Conservation (phyloP, 164 flowering plant genomes). For the Liriodendron chinense region DNA sequence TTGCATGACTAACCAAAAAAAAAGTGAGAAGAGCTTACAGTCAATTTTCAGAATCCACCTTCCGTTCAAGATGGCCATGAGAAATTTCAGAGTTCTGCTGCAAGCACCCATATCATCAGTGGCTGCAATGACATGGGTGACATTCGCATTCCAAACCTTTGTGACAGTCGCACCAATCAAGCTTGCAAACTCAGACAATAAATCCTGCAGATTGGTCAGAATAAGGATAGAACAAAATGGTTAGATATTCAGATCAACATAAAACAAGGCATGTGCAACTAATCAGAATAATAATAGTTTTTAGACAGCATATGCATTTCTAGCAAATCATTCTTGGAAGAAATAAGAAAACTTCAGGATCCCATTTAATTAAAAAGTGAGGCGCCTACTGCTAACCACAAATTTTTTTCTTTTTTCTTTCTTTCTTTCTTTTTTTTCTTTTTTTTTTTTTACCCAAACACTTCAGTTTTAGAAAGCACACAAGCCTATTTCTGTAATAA, state of each 20-base stretch:
- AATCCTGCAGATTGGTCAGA: slow-evolving; percentile 33
- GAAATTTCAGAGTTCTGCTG: slow-evolving; percentile 54
- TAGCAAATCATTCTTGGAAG: no score
- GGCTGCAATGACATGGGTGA: slow-evolving; percentile 69
- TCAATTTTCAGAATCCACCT: slow-evolving; percentile 56
- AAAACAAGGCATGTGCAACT: neutral
- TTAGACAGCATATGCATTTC: neutral
- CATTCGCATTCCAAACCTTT: slow-evolving; percentile 48
- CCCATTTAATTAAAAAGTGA: no score
- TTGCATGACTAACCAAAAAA: no score
- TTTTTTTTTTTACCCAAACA: no score
- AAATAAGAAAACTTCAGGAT: no score
- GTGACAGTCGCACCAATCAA: slow-evolving; percentile 43
- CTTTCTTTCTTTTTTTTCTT: no score
- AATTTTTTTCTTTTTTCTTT: no score
- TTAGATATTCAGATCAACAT: neutral
- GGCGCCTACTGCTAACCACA: no score
- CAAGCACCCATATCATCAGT: slow-evolving; percentile 54
- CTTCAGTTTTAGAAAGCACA: no score
- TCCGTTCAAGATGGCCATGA: slow-evolving; percentile 67
- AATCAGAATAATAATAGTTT: neutral
- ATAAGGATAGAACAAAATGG: neutral
- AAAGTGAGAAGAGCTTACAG: slow-evolving; percentile 39
- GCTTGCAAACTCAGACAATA: slow-evolving; percentile 41
- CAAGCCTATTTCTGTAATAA: no score